Conservation (phyloP, 1,284 basidiomycete genomes). For the Pholiota adiposa region DNA sequence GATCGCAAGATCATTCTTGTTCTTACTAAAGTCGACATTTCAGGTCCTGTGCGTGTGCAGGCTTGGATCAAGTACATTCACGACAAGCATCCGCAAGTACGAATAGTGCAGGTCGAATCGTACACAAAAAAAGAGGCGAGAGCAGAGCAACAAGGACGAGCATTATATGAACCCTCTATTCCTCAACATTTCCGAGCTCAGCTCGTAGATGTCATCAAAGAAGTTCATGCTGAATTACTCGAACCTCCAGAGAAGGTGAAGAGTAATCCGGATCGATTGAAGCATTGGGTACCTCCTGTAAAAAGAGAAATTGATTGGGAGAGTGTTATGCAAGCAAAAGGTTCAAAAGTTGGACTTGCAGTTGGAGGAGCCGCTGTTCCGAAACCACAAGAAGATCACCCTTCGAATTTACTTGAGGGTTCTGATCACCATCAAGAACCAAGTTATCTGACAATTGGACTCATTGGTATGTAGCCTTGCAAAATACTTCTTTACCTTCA, state of each 20-base stretch:
- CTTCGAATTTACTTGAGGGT: conserved; percentile 27
- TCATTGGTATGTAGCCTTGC: conserved; percentile 64
- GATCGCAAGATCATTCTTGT: conserved; percentile 73
- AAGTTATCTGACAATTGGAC: conserved; percentile 78
- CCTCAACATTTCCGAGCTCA: conserved; percentile 60
- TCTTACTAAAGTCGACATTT: conserved; percentile 84
- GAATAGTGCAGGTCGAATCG: conserved; percentile 76
- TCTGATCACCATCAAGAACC: conserved; percentile 40
- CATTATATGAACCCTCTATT: conserved; percentile 66
- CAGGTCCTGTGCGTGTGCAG: conserved; percentile 56
- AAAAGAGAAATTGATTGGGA: conserved; percentile 77
- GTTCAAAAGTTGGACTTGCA: conserved; percentile 45
- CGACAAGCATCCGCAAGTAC: conserved; percentile 54
- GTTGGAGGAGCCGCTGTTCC: conserved; percentile 46
- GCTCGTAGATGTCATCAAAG: conserved; percentile 70
- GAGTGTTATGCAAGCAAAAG: conserved; percentile 49
- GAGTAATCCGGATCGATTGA: conserved; percentile 55
- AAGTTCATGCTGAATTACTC: conserved; percentile 71
- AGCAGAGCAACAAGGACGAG: conserved; percentile 50
- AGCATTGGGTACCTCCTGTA: conserved; percentile 70
- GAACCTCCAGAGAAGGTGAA: conserved; percentile 67
- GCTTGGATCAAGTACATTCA: conserved; percentile 75
- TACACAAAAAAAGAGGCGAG: conserved; percentile 57
- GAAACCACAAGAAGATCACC: conserved; percentile 29
- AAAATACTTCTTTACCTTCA: background rate